Conservation (phyloP, 176 grass and related monocot genomes). For the Triticum aestivum region IWGSC_CS_RefSeq_v2.1 NC_057806.1:579946005-579946504, state of each 20-base stretch:
- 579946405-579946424: background rate
- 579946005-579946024: no score
- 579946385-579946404: background rate
- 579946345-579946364: conserved; percentile 32
- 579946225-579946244: conserved; percentile 1
- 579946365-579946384: conserved; percentile 17
- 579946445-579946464: background rate
- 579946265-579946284: background rate
- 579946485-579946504: conserved; percentile 17
- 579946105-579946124: conserved; percentile 18
- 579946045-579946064: background rate
- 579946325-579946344: conserved; percentile 25
- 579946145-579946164: background rate
- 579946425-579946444: background rate
- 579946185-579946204: background rate
- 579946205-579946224: background rate
- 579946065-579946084: background rate
- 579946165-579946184: conserved; percentile 13
- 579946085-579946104: background rate
- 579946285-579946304: background rate
- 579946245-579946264: conserved; percentile 14
- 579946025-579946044: background rate
- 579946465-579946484: background rate
- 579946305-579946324: conserved; percentile 4
- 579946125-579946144: conserved; percentile 18